These are phyloP conservation scores for Aureobasidium leucospermi DNA, from an alignment of 2,329 filamentous ascomycete genomes.

Conservation along the genomic window DNA sequence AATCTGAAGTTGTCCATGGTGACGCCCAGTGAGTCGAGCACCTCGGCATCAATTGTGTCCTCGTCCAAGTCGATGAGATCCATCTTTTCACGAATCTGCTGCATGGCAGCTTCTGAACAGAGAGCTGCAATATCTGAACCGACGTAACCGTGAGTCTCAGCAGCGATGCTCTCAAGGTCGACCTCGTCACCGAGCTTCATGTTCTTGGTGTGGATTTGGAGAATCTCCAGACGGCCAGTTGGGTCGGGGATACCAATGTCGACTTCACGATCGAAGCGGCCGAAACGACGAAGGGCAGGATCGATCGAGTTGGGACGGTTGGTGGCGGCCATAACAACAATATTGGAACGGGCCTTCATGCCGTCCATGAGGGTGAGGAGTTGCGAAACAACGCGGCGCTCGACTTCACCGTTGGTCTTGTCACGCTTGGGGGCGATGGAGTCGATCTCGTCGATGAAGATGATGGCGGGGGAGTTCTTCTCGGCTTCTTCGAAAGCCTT, in stretches of 20 bases:
- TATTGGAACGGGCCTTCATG: constrained; percentile 98
- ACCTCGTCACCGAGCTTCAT: constrained; percentile 99
- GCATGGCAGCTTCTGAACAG: constrained; percentile 98
- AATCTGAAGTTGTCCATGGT: constrained; percentile 99
- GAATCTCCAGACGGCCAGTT: constrained; percentile 95
- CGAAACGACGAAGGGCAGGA: constrained; percentile 92
- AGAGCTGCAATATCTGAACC: constrained; percentile 97
- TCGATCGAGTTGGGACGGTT: constrained; percentile 99
- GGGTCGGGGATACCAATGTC: constrained; percentile 98
- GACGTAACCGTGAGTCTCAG: constrained; percentile 98
- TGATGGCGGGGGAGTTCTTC: constrained; percentile 98
- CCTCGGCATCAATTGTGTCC: constrained; percentile 97
- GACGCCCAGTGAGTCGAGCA: constrained; percentile 93
- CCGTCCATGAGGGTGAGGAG: constrained; percentile 97
- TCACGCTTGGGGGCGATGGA: constrained; percentile 99
- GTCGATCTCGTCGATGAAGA: constrained; percentile 99
- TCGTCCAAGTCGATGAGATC: constrained; percentile 98
- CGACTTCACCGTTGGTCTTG: constrained; percentile 98
- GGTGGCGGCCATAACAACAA: constrained; percentile 98
- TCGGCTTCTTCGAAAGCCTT: constrained; percentile 99
- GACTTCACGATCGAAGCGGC: constrained; percentile 97
- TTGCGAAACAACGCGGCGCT: constrained; percentile 96
- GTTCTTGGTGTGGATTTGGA: constrained; percentile 99
- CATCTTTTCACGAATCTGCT: constrained; percentile 99
- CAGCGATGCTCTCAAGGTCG: constrained; percentile 90